Percentiles rank a stretch among this genome's conserved stretches.
Conservation (phyloP, 2,329 filamentous ascomycete genomes). For the Pezizomycotina sp. region DNA sequence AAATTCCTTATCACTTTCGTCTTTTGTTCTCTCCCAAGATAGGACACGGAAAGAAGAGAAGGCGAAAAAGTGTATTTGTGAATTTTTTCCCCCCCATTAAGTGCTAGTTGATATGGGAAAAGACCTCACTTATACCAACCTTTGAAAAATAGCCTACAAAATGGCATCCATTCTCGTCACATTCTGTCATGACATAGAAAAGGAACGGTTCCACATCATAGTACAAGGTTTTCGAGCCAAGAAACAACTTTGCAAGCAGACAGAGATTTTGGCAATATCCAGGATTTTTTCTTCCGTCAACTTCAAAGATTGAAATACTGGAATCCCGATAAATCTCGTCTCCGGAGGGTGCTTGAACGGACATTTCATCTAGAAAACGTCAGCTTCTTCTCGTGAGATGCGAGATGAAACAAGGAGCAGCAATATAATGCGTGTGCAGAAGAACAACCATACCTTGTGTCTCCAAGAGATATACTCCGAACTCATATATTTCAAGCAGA, state of each 20-base stretch:
- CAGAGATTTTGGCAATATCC: slow-evolving; percentile 99
- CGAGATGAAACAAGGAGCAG: slow-evolving; percentile 2
- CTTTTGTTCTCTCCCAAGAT: too few species aligned
- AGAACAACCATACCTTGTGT: slow-evolving; percentile 50
- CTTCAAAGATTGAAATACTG: slow-evolving; percentile 88
- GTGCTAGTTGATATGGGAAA: background rate
- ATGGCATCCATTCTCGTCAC: slow-evolving; percentile 79
- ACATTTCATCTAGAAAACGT: slow-evolving; percentile 46
- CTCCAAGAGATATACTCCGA: slow-evolving; percentile 97
- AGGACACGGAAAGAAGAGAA: too few species aligned
- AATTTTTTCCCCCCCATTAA: background rate
- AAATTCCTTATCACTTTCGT: too few species aligned
- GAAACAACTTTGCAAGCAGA: slow-evolving; percentile 83
- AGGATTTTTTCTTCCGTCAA: slow-evolving; percentile 89
- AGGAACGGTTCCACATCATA: slow-evolving; percentile 95
- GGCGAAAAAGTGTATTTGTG: too few species aligned
- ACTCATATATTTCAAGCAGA: slow-evolving; percentile 98
- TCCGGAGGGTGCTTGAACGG: slow-evolving; percentile 91
- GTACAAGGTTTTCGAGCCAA: slow-evolving; percentile 96
- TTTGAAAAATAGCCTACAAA: slow-evolving; percentile 99
- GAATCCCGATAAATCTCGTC: slow-evolving; percentile 93
- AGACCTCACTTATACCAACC: slow-evolving; percentile 15
- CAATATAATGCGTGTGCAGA: background rate
- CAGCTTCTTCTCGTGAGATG: slow-evolving; percentile 26
- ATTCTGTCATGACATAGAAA: slow-evolving; percentile 94